Evolutionary conservation across 2,329 filamentous ascomycete genomes (phyloP), one percentile per base, ranked within the genome.

Genomic region (Hypoxylon sp.): DNA sequence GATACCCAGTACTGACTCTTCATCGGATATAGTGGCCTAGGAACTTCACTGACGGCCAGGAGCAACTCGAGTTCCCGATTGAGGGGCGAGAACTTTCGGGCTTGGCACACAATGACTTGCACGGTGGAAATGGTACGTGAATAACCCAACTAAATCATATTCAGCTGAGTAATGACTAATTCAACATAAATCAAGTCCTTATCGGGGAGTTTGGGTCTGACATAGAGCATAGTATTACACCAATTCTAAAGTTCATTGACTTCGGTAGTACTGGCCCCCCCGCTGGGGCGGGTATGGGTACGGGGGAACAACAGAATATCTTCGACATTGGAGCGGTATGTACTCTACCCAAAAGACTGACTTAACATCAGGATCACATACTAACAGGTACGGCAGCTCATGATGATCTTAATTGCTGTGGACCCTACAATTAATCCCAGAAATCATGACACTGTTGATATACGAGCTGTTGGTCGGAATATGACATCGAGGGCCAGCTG

Each of bases 221-320:
- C 43, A 14, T 3, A 13, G 64, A 67, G 17, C 64, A 67, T 21
- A 17, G 5, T 10, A 51, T 63, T 21, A 46, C 64, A 38, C 64
- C 64, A 14, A 51, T 63, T 11, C 11, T 67, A 5, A 67, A 63
- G 43, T 9, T 67, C 5, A 63, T 67, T 25, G 64, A 67, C 49
- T 67, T 67, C 14, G 64, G 64, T 45, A 3, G 10, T 14, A 25
- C 43, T 10, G 9, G 25, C 30, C 10, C n/a, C 6, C n/a, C 32
- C 4, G 3, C 28, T 11, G 30, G 3, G 1, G n/a, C 9, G 5
- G 6, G 13, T 34, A 48, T 19, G 23, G 23, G 23, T 30, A 30
- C 28, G 6, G 48, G 25, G n/a, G 28, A 38, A 38, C 14, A 41
- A 13, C 5, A 7, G 4, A 63, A 63, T 57, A 2, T 63, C 23